Evolutionary conservation across 108 stramenopile genomes (phyloP).

Genomic region (Fragilariopsis cylindrus): DNA sequence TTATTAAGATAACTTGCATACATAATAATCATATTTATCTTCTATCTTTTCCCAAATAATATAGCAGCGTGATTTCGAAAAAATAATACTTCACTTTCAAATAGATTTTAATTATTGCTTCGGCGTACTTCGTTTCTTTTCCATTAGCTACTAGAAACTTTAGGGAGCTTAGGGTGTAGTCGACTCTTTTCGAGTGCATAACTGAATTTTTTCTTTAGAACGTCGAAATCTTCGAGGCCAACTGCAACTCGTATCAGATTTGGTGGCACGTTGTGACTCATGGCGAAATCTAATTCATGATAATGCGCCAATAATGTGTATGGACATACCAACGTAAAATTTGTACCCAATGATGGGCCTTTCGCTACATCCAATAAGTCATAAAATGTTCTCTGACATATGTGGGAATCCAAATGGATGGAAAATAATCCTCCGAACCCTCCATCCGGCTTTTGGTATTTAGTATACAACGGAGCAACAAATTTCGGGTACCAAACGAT

Average conservation of each 20-base stretch:
- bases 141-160: background rate
- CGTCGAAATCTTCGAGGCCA: constrained; percentile 61
- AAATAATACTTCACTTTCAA: background rate
- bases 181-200: constrained; percentile 46
- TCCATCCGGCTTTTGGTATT: constrained; percentile 23
- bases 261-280: constrained; percentile 58
- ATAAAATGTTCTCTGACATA: constrained; percentile 71
- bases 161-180: constrained; percentile 50
- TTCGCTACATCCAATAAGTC: constrained; percentile 65
- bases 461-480: constrained; percentile 27
- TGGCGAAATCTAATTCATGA: constrained; percentile 74
- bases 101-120: background rate
- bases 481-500: constrained; percentile 61
- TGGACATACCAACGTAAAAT: constrained; percentile 76
- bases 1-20: no score
- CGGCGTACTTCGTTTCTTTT: background rate
- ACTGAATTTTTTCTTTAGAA: constrained; percentile 50
- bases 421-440: constrained; percentile 66
- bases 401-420: constrained; percentile 50
- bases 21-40: no score
- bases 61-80: background rate
- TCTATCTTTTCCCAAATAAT: no score
- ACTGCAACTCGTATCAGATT: constrained; percentile 68
- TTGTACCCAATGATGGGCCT: constrained; percentile 78
- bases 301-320: constrained; percentile 82